Evolutionary conservation across 352 stramenopile genomes (phyloP).

Genomic region (Phytophthora citricola): DNA sequence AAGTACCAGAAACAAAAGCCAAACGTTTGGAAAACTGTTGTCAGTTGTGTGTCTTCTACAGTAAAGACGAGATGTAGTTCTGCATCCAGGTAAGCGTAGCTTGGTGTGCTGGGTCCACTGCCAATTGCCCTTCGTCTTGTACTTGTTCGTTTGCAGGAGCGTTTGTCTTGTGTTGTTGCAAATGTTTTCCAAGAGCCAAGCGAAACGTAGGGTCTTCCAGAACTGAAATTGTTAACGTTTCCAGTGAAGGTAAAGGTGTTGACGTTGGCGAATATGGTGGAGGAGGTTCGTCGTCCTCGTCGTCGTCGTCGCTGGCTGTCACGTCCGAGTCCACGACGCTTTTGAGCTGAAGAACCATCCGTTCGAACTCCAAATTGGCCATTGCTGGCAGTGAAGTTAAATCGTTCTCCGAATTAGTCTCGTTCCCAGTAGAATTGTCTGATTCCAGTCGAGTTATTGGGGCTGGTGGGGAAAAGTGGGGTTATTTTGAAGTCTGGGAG

Average conservation of each 20-base stretch:
- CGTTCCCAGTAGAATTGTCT: constrained; percentile 21
- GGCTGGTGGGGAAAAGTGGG: constrained; percentile 25
- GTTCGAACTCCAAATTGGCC: constrained; percentile 72
- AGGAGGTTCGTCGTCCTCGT: constrained; percentile 46
- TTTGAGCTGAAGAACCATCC: constrained; percentile 80
- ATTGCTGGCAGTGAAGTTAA: constrained; percentile 25
- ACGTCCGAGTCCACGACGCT: constrained; percentile 54
- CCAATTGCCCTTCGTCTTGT: neutral
- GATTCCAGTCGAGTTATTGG: constrained; percentile 21
- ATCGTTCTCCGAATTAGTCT: constrained; percentile 13
- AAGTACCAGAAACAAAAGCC: constrained; percentile 35
- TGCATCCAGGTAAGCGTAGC: constrained; percentile 35
- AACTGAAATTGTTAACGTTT: constrained; percentile 26
- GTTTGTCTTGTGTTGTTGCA: constrained; percentile 20
- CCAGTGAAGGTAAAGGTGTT: neutral
- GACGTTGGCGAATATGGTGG: constrained; percentile 35
- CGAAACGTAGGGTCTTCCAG: constrained; percentile 57
- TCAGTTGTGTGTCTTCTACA: constrained; percentile 16
- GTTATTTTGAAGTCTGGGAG: constrained; percentile 47
- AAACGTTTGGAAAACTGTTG: constrained; percentile 34
- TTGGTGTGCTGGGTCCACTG: constrained; percentile 20
- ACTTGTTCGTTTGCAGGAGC: constrained; percentile 7
- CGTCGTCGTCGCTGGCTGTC: constrained; percentile 37
- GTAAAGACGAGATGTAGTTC: constrained; percentile 29
- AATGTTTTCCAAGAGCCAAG: constrained; percentile 35